Conservation (phyloP, 1,284 basidiomycete species). For the Caloboletus inedulis region DNA sequence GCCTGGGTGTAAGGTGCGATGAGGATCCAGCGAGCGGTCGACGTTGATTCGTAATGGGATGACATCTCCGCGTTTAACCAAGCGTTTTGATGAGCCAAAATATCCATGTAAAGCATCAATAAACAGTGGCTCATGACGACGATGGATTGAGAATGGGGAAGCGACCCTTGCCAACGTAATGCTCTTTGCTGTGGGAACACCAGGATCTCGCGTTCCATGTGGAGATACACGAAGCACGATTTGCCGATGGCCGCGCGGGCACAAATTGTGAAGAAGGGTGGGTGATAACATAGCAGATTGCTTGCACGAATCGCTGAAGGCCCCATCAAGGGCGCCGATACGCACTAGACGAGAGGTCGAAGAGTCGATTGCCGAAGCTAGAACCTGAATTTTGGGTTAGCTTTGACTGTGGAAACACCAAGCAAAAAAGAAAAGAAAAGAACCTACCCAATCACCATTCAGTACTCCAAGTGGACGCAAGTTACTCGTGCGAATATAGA, state of each 20-base stretch:
- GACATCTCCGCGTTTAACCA: constrained; percentile 81
- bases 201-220: constrained; percentile 37
- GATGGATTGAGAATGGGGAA: constrained; percentile 74
- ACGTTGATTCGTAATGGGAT: constrained; percentile 71
- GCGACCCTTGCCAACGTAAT: constrained; percentile 84
- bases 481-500: constrained; percentile 60
- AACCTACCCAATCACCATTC: constrained; percentile 84
- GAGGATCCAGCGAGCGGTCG: constrained; percentile 37
- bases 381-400: constrained; percentile 19
- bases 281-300: constrained; percentile 39
- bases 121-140: constrained; percentile 70
- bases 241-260: constrained; percentile 15
- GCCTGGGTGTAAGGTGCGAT: constrained; percentile 1
- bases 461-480: constrained; percentile 75
- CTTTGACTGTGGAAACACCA: neutral
- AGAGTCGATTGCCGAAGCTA: constrained; percentile 26
- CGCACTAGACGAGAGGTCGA: constrained; percentile 51
- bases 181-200: constrained; percentile 66
- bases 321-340: constrained; percentile 51
- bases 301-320: constrained; percentile 36
- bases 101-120: constrained; percentile 65
- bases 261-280: constrained; percentile 21
- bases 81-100: constrained; percentile 56
- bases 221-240: constrained; percentile 45
- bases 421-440: neutral